Percentiles rank a stretch among this genome's conserved stretches.
phyloP scores from a whole-genome alignment of 768 basidiomycete genomes.

The Auricularia sp. region DNA sequence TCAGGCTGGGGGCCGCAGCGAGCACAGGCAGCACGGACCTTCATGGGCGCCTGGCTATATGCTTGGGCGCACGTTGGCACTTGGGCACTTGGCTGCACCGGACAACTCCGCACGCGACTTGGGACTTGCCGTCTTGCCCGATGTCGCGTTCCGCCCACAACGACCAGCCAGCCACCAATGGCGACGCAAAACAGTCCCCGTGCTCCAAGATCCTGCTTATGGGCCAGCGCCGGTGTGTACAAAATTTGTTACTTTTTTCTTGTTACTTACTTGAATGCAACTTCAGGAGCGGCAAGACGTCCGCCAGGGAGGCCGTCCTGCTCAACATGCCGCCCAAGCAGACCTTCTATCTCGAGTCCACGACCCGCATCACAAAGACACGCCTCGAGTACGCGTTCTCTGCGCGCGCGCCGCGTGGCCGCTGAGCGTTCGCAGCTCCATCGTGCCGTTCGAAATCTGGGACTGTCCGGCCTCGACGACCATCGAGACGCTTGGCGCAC shows the following conservation, averaged over 20 bases:
- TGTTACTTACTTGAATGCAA: constrained; percentile 4
- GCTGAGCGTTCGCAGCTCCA: constrained; percentile 45
- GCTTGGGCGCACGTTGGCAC: too few species aligned
- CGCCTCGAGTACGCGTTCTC: constrained; percentile 60
- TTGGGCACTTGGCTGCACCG: not conserved
- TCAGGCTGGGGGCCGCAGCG: not conserved
- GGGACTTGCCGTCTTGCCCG: not conserved
- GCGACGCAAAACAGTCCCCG: not conserved
- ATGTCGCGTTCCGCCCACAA: not conserved
- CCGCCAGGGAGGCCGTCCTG: constrained; percentile 87
- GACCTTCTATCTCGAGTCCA: constrained; percentile 83
- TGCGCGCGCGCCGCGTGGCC: not conserved
- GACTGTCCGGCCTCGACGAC: constrained; percentile 85
- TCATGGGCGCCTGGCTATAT: too few species aligned
- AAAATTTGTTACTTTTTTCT: not conserved
- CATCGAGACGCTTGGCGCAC: constrained; percentile 63
- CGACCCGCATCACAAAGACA: constrained; percentile 64
- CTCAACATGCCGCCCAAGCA: constrained; percentile 72
- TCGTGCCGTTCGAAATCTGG: constrained; percentile 91
- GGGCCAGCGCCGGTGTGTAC: constrained; percentile 54
- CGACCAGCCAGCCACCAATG: not conserved
- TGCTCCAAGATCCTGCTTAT: constrained; percentile 52
- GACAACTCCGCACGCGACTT: not conserved
- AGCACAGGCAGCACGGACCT: too few species aligned
- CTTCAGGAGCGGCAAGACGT: constrained; percentile 81